phyloP scores from a whole-genome alignment of 257 asterid species.

The Nicotiana attenuata region DNA sequence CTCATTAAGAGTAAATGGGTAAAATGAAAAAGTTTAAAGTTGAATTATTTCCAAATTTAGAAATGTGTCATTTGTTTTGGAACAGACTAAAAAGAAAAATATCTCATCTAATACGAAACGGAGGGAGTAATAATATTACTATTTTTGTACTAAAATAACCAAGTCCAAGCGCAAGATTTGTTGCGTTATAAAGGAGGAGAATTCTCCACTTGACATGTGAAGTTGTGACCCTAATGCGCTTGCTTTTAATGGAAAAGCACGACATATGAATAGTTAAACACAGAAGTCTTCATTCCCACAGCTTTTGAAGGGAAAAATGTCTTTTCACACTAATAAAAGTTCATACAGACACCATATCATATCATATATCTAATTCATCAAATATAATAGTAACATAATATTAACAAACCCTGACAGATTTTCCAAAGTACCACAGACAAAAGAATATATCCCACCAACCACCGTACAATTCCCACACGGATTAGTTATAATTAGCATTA shows the following conservation, averaged over 20 bases:
- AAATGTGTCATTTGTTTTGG: too few species aligned
- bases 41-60: too few species aligned
- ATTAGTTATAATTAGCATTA: neutral
- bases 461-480: neutral
- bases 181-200: too few species aligned
- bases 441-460: neutral
- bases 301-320: neutral
- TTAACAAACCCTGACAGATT: neutral
- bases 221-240: neutral
- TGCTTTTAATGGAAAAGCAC: neutral
- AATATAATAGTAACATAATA: too few species aligned
- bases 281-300: neutral
- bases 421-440: neutral
- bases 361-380: too few species aligned
- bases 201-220: neutral
- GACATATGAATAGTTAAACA: neutral
- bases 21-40: too few species aligned
- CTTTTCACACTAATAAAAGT: neutral
- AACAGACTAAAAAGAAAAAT: too few species aligned
- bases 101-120: too few species aligned
- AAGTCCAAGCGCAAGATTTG: too few species aligned
- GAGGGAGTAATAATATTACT: too few species aligned
- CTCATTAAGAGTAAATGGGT: too few species aligned
- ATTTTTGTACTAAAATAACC: too few species aligned
- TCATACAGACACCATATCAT: neutral